Evolutionary conservation across 2,329 filamentous ascomycete species (phyloP).

Genomic region (Pseudogymnoascus sp.): DNA sequence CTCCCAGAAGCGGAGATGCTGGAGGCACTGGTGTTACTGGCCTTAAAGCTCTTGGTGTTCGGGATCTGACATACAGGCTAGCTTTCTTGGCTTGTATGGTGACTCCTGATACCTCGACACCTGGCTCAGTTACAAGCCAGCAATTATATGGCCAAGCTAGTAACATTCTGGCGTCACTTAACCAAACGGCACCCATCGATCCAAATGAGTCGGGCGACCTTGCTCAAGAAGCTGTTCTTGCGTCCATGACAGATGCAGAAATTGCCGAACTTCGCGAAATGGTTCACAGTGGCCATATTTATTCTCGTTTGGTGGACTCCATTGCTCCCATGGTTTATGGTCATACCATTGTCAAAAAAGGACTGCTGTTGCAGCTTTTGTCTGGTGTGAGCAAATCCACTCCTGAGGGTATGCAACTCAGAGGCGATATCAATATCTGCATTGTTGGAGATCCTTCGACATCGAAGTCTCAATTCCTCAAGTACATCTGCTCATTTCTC

Average conservation of each 20-base stretch:
- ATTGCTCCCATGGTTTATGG: slow-evolving; percentile 96
- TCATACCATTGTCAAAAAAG: slow-evolving; percentile 96
- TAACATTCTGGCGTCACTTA: slow-evolving; percentile 80
- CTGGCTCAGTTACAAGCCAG: slow-evolving; percentile 66
- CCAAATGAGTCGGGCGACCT: slow-evolving; percentile 68
- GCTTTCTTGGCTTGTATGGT: slow-evolving; percentile 98
- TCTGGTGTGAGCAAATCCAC: slow-evolving; percentile 92
- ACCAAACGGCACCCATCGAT: slow-evolving; percentile 63
- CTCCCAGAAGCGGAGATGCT: slow-evolving; percentile 66
- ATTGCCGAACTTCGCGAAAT: slow-evolving; percentile 87
- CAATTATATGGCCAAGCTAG: slow-evolving; percentile 65
- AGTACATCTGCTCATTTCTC: slow-evolving; percentile 96
- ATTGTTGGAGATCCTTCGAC: slow-evolving; percentile 96
- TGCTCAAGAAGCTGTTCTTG: slow-evolving; percentile 79
- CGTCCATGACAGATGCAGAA: slow-evolving; percentile 77
- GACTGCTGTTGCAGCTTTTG: slow-evolving; percentile 86
- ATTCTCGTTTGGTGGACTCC: slow-evolving; percentile 84
- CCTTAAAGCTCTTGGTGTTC: slow-evolving; percentile 85
- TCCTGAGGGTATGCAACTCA: slow-evolving; percentile 86
- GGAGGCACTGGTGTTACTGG: slow-evolving; percentile 82
- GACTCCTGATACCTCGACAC: slow-evolving; percentile 75
- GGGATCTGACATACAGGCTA: slow-evolving; percentile 89
- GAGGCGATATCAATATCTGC: slow-evolving; percentile 98
- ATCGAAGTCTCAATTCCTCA: slow-evolving; percentile 95
- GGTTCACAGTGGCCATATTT: slow-evolving; percentile 95